Conservation (phyloP, 1,284 basidiomycete species). For the Puccinia horiana region DNA sequence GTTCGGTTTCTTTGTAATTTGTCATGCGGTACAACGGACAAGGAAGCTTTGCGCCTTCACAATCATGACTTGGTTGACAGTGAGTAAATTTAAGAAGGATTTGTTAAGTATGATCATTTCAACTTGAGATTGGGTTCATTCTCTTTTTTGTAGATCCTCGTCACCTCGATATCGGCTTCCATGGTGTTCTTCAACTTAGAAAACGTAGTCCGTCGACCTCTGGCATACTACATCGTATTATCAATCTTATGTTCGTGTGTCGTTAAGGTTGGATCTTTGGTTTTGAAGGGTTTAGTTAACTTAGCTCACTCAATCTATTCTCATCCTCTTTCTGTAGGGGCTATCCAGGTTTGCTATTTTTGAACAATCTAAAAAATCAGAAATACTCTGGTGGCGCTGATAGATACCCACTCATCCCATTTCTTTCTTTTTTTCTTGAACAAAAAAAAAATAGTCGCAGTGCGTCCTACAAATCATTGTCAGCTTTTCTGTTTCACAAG, state of each 20-base stretch:
- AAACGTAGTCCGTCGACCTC: neutral
- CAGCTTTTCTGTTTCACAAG: neutral
- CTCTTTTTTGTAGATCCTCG: neutral
- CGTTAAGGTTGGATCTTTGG: neutral
- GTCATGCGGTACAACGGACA: conserved; percentile 2
- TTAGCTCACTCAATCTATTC: neutral
- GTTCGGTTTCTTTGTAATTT: conserved; percentile 21
- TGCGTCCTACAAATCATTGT: conserved; percentile 29
- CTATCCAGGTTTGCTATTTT: conserved; percentile 22
- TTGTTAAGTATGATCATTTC: neutral
- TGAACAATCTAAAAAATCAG: neutral
- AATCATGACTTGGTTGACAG: conserved; percentile 21
- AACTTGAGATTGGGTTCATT: neutral
- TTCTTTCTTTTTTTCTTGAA: neutral
- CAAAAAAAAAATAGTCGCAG: conserved; percentile 2
- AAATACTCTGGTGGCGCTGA: neutral
- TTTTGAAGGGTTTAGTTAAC: neutral
- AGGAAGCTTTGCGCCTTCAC: conserved; percentile 10
- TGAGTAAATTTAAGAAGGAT: neutral
- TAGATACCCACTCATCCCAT: neutral
- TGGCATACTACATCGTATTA: conserved; percentile 9
- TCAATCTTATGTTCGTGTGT: conserved; percentile 13
- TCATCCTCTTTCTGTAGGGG: neutral
- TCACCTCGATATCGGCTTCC: neutral
- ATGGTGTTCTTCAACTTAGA: conserved; percentile 28